Evolutionary conservation across 2,329 filamentous ascomycete species (phyloP), one percentile per base, ranked within the genome.

Genomic region (Diaporthe vexans): DNA sequence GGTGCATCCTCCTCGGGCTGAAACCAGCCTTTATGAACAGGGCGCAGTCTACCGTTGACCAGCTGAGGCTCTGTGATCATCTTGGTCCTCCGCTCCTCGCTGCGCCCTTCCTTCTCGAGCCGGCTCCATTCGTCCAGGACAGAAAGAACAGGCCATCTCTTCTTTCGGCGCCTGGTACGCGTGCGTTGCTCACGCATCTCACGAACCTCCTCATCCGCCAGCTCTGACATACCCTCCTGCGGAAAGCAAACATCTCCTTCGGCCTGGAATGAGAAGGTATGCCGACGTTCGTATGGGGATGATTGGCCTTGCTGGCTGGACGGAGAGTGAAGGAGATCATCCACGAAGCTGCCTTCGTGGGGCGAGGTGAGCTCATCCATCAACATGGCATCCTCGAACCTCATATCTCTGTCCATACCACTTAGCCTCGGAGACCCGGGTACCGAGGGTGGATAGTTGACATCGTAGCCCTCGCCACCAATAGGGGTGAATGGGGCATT

Each of bases 221-320:
- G 86, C 79, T 97, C 95, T 0, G 94, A 97, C 83, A 95, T 88
- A 7, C 88, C 91, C 72, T 94, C 92, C 8, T 92, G 91, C 0
- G 95, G 96, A 79, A 98, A 98, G 85, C 97, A 98, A 0, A 98
- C 95, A 83, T 98, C 97, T 77, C 94, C 94, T 79, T 97, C 91
- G 0, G 92, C 94, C 15, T 92, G 88, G 17, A 93, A 82, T 17
- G 88, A 87, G 77, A 91, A 88, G 7, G 90, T 92, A 73, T 89
- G 88, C 51, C 92, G 88, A 65, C 88, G 78, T 79, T 74, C 85
- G 79, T 78, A 74, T 4, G 77, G 76, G 26, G 82, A 70, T 8
- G 71, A 43, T 17, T 59, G 63, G n/a, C 51, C 33, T n/a, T 75
- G 73, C 35, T 57, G 63, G 17, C 76, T 74, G 17, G 48, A 48